Conservation (phyloP, 2,329 filamentous ascomycete genomes). For the Beauveria sp. region DNA sequence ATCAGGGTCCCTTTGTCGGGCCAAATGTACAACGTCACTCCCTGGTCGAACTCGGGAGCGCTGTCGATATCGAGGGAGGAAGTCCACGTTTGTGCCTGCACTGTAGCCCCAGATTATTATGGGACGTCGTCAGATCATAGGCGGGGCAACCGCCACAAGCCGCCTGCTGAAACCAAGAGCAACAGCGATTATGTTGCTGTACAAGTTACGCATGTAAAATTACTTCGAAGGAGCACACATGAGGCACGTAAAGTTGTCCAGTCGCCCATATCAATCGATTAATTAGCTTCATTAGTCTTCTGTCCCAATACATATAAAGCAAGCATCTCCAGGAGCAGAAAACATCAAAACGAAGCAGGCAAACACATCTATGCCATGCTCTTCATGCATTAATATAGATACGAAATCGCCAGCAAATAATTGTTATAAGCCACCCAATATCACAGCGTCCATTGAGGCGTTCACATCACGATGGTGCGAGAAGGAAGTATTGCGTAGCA, state of each 20-base stretch:
- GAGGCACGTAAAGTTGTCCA: not conserved
- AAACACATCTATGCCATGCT: conserved; percentile 5
- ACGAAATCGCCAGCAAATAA: conserved; percentile 10
- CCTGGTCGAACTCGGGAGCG: not conserved
- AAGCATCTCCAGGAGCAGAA: conserved; percentile 1
- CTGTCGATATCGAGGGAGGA: conserved; percentile 6
- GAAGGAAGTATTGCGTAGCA: not conserved
- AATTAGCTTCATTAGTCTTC: conserved; percentile 4
- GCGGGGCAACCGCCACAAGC: conserved; percentile 9
- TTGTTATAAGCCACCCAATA: conserved; percentile 13
- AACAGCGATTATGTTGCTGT: not conserved
- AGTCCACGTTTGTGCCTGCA: not conserved
- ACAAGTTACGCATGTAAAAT: not conserved
- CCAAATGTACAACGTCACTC: not conserved
- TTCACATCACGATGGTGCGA: conserved; percentile 2
- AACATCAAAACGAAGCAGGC: conserved; percentile 1
- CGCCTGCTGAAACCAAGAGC: not conserved
- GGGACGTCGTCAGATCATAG: conserved; percentile 3
- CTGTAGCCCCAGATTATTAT: conserved; percentile 10
- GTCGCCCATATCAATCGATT: not conserved
- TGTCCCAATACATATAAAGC: conserved; percentile 2
- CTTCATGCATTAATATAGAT: conserved; percentile 9
- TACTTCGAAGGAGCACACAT: not conserved
- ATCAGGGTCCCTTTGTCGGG: not conserved
- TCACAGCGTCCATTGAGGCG: not conserved